A percentile compares a stretch with the other conserved stretches of the same genome.
phyloP scores from a whole-genome alignment of 108 stramenopile genomes.

The Nannochloropsis salina region DNA sequence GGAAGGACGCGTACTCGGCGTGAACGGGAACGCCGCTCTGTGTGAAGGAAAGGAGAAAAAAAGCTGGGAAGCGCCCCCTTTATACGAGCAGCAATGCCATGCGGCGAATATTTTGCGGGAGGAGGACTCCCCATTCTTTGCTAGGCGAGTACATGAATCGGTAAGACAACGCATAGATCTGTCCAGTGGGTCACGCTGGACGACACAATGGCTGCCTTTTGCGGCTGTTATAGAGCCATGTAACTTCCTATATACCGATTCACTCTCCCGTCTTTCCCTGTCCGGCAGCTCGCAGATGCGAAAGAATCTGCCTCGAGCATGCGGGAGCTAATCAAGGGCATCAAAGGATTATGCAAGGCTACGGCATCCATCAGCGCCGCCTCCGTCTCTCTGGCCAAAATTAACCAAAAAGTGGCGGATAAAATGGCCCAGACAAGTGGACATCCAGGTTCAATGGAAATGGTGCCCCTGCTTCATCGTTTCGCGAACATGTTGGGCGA shows the following conservation, averaged over 20 bases:
- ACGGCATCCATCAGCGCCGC: not conserved
- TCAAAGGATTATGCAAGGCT: not conserved
- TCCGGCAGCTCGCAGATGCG: not conserved
- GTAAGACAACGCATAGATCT: not conserved
- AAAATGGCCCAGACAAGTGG: not conserved
- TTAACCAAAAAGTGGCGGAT: not conserved
- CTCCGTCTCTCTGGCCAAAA: not conserved
- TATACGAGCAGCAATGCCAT: not conserved
- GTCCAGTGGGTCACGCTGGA: too few species aligned
- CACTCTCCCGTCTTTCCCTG: not conserved
- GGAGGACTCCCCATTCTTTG: not conserved
- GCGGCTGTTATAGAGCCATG: not conserved
- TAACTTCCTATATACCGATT: not conserved
- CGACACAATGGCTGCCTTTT: too few species aligned
- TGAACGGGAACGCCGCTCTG: too few species aligned
- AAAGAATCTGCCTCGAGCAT: not conserved
- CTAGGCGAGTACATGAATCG: not conserved
- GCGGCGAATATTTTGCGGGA: not conserved
- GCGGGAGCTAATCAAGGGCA: not conserved
- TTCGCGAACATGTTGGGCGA: not conserved
- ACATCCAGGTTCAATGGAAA: not conserved
- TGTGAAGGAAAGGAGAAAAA: too few species aligned
- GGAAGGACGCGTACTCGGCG: too few species aligned
- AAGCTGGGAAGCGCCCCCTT: not conserved
- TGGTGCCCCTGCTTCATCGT: not conserved